Percentiles rank a stretch among this genome's conserved stretches.
Evolutionary conservation across 257 asterid species (phyloP).

Genomic region (Buddleja alternifolia): DNA sequence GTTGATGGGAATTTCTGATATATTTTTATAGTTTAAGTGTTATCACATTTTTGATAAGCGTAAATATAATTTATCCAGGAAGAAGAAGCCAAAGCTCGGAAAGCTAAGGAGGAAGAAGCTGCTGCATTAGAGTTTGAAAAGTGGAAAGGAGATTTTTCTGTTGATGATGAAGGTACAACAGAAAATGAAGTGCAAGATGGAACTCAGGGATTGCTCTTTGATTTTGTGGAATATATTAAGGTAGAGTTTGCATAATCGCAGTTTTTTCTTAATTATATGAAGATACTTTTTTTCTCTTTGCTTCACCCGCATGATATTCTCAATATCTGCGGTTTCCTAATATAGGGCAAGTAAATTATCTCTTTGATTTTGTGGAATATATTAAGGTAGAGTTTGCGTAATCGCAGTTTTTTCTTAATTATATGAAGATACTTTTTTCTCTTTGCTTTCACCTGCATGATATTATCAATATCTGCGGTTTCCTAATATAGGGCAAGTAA

Average conservation of each 20-base stretch:
- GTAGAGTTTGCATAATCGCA: slow-evolving; percentile 37
- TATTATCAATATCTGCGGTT: too few relatives aligned
- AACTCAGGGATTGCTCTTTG: slow-evolving; percentile 75
- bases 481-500: too few relatives aligned
- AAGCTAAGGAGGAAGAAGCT: slow-evolving; percentile 93
- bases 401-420: too few relatives aligned
- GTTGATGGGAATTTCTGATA: slow-evolving; percentile 31
- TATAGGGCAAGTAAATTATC: too few relatives aligned
- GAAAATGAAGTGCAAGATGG: slow-evolving; percentile 87
- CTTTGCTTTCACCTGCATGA: too few relatives aligned
- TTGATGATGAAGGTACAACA: slow-evolving; percentile 96
- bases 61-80: slow-evolving; percentile 55
- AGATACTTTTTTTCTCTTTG: background rate
- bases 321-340: slow-evolving; percentile 19
- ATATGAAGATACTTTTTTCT: too few relatives aligned
- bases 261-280: slow-evolving; percentile 12
- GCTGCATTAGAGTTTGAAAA: slow-evolving; percentile 90
- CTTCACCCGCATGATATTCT: background rate
- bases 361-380: too few relatives aligned
- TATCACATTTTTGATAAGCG: slow-evolving; percentile 1
- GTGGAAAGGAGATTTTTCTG: slow-evolving; percentile 93
- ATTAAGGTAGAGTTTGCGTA: too few relatives aligned
- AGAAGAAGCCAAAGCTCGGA: slow-evolving; percentile 88
- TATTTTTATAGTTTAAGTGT: background rate
- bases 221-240: slow-evolving; percentile 96